Conservation (phyloP, 768 basidiomycete species). For the Clathrus columnatus region DNA sequence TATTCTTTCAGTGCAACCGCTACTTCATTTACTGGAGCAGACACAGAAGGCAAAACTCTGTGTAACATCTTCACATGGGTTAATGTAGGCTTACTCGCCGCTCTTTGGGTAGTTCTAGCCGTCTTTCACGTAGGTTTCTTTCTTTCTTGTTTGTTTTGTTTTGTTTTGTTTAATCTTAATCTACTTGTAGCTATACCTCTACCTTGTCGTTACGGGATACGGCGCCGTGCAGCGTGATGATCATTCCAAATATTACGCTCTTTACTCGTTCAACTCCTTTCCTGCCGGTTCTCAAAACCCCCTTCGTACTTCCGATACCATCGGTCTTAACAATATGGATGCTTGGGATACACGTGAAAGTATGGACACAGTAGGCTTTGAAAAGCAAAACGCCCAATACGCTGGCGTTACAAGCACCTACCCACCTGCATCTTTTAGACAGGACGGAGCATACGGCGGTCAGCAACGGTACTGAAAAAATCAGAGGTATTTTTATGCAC, state of each 20-base stretch:
- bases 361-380: conserved; percentile 25
- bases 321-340: conserved; percentile 51
- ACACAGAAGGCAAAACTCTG: conserved; percentile 54
- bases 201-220: conserved; percentile 51
- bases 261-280: conserved; percentile 50
- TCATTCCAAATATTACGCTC: conserved; percentile 69
- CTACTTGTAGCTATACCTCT: conserved; percentile 40
- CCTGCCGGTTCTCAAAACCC: conserved; percentile 17
- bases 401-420: conserved; percentile 22
- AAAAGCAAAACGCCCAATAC: conserved; percentile 30
- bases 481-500: conserved; percentile 15
- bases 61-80: conserved; percentile 93
- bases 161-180: conserved; percentile 35
- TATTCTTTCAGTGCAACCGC: conserved; percentile 15
- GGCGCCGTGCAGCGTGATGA: conserved; percentile 66
- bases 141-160: conserved; percentile 4
- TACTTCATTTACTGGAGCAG: conserved; percentile 22
- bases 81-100: conserved; percentile 85
- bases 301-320: conserved; percentile 29
- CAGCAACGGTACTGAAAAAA: conserved; percentile 15
- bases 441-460: conserved; percentile 17
- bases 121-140: conserved; percentile 55
- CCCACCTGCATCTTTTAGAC: conserved; percentile 21
- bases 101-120: conserved; percentile 75
- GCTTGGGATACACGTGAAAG: conserved; percentile 59